A percentile compares a stretch with the other conserved stretches of the same genome.
phyloP scores from a whole-genome alignment of 176 grass and related monocot genomes.

The Lolium multiflorum region DNA sequence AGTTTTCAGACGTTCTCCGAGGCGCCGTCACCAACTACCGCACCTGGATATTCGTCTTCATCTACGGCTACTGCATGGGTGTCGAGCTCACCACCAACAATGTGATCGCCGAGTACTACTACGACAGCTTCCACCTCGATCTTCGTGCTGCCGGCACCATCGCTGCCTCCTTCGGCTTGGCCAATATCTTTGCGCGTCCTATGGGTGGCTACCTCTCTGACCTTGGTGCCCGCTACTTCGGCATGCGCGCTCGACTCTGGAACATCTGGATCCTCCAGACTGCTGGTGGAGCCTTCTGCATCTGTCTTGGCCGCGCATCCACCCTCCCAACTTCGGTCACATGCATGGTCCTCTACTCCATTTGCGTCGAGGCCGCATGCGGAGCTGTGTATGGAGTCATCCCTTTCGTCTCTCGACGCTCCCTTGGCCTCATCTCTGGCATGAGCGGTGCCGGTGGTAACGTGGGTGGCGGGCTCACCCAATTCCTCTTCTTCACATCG shows the following conservation, averaged over 20 bases:
- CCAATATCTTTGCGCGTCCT: slow-evolving; percentile 54
- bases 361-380: background rate
- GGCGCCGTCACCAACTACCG: slow-evolving; percentile 79
- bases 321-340: too few species aligned
- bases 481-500: slow-evolving; percentile 88
- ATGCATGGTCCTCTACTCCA: background rate
- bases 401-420: slow-evolving; percentile 5
- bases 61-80: too few species aligned
- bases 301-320: background rate
- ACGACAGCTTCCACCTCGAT: too few species aligned
- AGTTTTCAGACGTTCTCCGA: slow-evolving; percentile 71
- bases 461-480: slow-evolving; percentile 58
- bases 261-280: background rate
- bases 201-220: background rate
- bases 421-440: background rate
- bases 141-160: slow-evolving; percentile 28
- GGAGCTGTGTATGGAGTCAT: background rate
- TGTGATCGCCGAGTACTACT: too few species aligned
- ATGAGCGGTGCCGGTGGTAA: background rate
- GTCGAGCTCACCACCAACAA: too few species aligned
- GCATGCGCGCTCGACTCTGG: slow-evolving; percentile 1
- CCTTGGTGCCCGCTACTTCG: background rate
- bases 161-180: slow-evolving; percentile 91
- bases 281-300: background rate
- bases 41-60: slow-evolving; percentile 9